A percentile compares a stretch with the other conserved stretches of the same genome.
Conservation (phyloP, 2,329 filamentous ascomycete genomes). For the Colletotrichum theobromicola region DNA sequence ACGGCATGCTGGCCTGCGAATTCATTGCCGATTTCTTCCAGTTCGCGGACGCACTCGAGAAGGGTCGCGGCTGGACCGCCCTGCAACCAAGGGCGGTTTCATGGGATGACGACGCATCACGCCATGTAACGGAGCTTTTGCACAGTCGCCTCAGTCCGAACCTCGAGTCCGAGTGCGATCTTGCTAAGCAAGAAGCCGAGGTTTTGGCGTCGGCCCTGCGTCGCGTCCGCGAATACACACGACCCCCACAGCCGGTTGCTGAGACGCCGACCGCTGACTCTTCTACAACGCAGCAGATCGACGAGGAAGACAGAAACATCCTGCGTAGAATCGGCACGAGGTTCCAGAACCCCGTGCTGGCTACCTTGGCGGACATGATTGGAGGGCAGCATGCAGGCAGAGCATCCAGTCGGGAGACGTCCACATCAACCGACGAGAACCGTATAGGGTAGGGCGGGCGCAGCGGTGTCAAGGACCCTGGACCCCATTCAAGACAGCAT, state of each 20-base stretch:
- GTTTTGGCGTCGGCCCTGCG: too few relatives aligned
- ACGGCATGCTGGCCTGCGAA: neutral
- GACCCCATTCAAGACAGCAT: neutral
- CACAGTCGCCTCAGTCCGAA: neutral
- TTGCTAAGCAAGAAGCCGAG: too few relatives aligned
- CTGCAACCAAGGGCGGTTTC: neutral
- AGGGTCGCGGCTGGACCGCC: neutral
- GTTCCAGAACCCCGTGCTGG: neutral
- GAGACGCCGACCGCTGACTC: neutral
- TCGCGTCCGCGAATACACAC: neutral
- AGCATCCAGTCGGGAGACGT: neutral
- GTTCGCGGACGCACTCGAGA: neutral
- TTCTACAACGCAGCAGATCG: neutral
- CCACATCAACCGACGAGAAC: neutral
- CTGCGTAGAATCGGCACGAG: neutral
- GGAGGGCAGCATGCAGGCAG: neutral
- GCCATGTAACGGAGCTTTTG: neutral
- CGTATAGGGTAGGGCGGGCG: neutral
- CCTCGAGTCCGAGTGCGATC: neutral
- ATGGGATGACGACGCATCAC: neutral
- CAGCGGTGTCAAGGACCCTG: neutral
- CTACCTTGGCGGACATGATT: neutral
- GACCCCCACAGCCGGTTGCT: neutral
- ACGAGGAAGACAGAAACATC: neutral
- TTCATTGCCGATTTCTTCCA: neutral